These are phyloP conservation scores for Apiotrichum siamense DNA, from an alignment of 1,284 basidiomycete species.

Conservation along the genomic window DNA sequence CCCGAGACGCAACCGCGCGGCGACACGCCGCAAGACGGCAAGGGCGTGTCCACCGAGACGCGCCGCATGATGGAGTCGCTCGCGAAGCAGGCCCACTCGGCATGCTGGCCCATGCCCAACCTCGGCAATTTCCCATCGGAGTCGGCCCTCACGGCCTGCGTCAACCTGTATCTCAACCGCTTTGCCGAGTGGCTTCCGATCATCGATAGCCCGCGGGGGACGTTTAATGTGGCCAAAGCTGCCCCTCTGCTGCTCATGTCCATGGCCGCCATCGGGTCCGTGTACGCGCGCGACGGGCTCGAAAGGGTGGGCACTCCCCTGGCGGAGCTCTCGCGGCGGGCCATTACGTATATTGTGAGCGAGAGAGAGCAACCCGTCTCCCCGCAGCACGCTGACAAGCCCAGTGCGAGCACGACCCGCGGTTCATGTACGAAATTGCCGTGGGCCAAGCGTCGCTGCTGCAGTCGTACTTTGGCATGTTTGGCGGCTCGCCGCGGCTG, in stretches of 20 bases:
- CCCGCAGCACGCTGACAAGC: neutral
- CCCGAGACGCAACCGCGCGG: neutral
- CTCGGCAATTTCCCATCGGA: slow-evolving; percentile 20
- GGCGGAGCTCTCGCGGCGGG: slow-evolving; percentile 20
- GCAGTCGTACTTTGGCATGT: slow-evolving; percentile 19
- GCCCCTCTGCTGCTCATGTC: slow-evolving; percentile 19
- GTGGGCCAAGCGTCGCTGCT: slow-evolving; percentile 20
- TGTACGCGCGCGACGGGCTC: slow-evolving; percentile 19
- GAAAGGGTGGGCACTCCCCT: slow-evolving; percentile 15
- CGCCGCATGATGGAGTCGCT: slow-evolving; percentile 17
- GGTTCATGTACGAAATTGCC: slow-evolving; percentile 18
- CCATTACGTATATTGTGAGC: slow-evolving; percentile 21
- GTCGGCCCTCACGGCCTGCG: slow-evolving; percentile 14
- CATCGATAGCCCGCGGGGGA: slow-evolving; percentile 7
- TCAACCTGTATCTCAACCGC: slow-evolving; percentile 21
- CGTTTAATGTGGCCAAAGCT: slow-evolving; percentile 11
- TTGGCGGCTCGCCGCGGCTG: slow-evolving; percentile 19
- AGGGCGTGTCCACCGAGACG: neutral
- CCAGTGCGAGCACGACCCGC: slow-evolving; percentile 22
- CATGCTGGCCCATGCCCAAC: slow-evolving; percentile 17
- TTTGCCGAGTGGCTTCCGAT: slow-evolving; percentile 22
- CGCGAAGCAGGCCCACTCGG: slow-evolving; percentile 15
- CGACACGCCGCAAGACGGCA: neutral
- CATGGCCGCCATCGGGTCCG: slow-evolving; percentile 20
- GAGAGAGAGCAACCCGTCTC: neutral